phyloP scores from a whole-genome alignment of 352 stramenopile genomes.

The Globisporangium nagaii region DNA sequence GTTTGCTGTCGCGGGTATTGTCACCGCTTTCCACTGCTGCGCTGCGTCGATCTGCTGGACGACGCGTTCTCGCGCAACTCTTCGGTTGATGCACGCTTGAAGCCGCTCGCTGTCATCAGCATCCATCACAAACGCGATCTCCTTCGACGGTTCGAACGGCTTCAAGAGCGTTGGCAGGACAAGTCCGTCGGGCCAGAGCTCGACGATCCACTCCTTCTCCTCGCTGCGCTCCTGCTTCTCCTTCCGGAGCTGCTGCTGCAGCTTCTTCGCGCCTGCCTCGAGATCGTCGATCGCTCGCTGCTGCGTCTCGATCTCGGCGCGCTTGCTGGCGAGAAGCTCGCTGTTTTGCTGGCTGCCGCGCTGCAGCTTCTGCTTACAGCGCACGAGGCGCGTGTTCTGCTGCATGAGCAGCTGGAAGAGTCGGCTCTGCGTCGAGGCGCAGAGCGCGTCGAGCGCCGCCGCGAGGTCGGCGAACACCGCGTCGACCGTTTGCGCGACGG shows the following conservation, averaged over 20 bases:
- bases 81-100: slow-evolving; percentile 29
- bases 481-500: slow-evolving; percentile 7
- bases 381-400: slow-evolving; percentile 1
- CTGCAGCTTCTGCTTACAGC: neutral
- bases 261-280: slow-evolving; percentile 10
- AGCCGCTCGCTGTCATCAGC: slow-evolving; percentile 19
- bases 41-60: slow-evolving; percentile 31
- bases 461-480: slow-evolving; percentile 8
- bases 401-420: slow-evolving; percentile 4
- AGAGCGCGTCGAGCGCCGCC: slow-evolving; percentile 19
- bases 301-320: neutral
- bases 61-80: slow-evolving; percentile 35
- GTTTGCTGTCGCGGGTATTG: slow-evolving; percentile 12
- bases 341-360: neutral
- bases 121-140: slow-evolving; percentile 19
- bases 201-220: slow-evolving; percentile 58
- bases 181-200: slow-evolving; percentile 53
- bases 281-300: slow-evolving; percentile 3
- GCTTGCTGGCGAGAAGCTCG: neutral
- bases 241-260: slow-evolving; percentile 18
- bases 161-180: slow-evolving; percentile 57
- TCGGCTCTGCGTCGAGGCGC: slow-evolving; percentile 7
- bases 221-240: slow-evolving; percentile 44
- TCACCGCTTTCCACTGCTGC: slow-evolving; percentile 45
- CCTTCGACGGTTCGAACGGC: slow-evolving; percentile 16